phyloP scores from a whole-genome alignment of 164 flowering plant genomes.

The Vitis cinerea region DNA sequence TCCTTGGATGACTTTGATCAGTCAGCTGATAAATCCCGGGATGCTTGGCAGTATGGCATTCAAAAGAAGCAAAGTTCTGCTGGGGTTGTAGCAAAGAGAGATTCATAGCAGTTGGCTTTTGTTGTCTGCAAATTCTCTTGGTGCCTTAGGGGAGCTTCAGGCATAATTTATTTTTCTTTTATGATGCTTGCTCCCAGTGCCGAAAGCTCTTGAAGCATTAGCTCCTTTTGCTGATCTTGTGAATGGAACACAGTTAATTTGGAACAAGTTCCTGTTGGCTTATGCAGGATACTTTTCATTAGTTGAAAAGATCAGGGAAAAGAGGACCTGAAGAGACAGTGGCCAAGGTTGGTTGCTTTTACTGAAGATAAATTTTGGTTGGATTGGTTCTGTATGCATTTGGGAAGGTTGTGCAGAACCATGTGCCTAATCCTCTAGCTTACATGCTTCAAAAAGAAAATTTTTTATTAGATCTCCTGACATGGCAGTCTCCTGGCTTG shows the following conservation, averaged over 20 bases:
- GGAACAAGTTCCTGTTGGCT: not conserved
- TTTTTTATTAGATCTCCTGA: not conserved
- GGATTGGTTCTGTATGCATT: constrained; percentile 4
- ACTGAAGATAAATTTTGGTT: not conserved
- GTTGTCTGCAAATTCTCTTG: not conserved
- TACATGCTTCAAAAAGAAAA: constrained; percentile 6
- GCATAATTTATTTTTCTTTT: not conserved
- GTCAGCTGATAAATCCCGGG: constrained; percentile 49
- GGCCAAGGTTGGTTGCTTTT: not conserved
- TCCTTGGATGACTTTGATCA: constrained; percentile 50
- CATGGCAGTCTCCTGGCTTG: not conserved
- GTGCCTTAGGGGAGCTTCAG: constrained; percentile 1
- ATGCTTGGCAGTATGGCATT: constrained; percentile 56
- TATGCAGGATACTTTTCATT: not conserved
- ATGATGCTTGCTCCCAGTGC: not conserved
- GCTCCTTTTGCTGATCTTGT: not conserved
- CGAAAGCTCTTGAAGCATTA: not conserved
- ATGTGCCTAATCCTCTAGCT: constrained; percentile 1
- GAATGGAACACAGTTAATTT: not conserved
- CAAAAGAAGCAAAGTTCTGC: constrained; percentile 43
- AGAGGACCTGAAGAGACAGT: not conserved
- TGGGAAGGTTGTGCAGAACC: constrained; percentile 7
- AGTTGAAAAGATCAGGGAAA: not conserved
- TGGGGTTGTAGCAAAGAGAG: constrained; percentile 35
- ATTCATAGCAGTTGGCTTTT: constrained; percentile 10